A percentile compares a stretch with the other conserved stretches of the same genome.
These are phyloP conservation scores for Neodidymelliopsis sp. DNA, from an alignment of 2,329 filamentous ascomycete species.

Conservation along the genomic window DNA sequence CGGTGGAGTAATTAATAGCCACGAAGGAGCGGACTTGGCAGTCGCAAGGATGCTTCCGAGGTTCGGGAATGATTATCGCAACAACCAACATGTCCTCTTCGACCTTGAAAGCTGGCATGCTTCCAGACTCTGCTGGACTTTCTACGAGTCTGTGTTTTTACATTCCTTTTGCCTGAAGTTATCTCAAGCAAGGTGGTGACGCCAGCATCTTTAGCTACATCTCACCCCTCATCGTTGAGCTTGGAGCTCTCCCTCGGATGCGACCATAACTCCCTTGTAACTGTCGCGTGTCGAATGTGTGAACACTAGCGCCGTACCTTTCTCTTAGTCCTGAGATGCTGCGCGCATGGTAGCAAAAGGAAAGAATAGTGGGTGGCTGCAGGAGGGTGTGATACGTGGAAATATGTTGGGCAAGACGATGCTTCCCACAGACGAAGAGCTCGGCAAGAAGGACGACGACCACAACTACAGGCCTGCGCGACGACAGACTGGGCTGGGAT, in stretches of 20 bases:
- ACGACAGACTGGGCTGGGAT: slow-evolving; percentile 35
- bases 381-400: slow-evolving; percentile 33
- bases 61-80: slow-evolving; percentile 8
- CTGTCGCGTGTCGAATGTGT: slow-evolving; percentile 20
- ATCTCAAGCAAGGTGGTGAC: neutral
- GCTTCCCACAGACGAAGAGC: slow-evolving; percentile 65
- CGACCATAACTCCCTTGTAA: slow-evolving; percentile 28
- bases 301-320: neutral
- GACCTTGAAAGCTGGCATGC: slow-evolving; percentile 4
- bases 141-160: too few relatives aligned
- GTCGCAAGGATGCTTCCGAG: slow-evolving; percentile 16
- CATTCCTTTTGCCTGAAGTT: neutral
- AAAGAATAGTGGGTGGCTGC: slow-evolving; percentile 37
- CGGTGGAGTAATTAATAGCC: neutral
- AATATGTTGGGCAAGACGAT: slow-evolving; percentile 51
- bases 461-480: slow-evolving; percentile 53
- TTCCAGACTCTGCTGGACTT: neutral
- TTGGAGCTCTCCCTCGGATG: slow-evolving; percentile 13
- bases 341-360: slow-evolving; percentile 35
- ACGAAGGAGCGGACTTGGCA: slow-evolving; percentile 14
- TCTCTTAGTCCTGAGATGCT: slow-evolving; percentile 17
- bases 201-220: neutral
- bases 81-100: slow-evolving; percentile 22
- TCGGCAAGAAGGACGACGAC: slow-evolving; percentile 71
- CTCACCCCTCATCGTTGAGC: neutral